Evolutionary conservation across 2,329 filamentous ascomycete genomes (phyloP), one percentile per base, ranked within the genome.

Genomic region (Aplosporella prunicola): DNA sequence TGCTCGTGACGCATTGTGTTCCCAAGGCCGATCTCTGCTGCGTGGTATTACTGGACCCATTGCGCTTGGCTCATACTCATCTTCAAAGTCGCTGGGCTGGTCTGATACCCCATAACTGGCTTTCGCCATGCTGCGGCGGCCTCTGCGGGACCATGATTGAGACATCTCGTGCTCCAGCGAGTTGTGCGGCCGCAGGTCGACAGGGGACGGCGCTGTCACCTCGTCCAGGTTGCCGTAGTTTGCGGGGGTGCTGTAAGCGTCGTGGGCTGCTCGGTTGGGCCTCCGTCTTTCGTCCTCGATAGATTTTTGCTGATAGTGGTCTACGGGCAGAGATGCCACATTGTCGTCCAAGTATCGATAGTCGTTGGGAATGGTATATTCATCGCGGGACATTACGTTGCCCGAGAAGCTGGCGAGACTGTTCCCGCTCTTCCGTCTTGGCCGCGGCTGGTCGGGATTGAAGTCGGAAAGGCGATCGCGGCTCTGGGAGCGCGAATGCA

Each of bases 131-230:
- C 18, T 22, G 29, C 15, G 10, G 28, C 14, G 15, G 32, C 25
- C 8, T n/a, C 16, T 20, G 28, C 37, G 13, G 28, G 18, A 10
- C 34, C 25, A 13, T 7, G 32, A 11, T 9, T 46, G 50, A 10
- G 47, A 49, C 18, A 57, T 48, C 7, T 49, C 41, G 17, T 63
- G 53, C 42, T 71, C 66, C 20, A 66, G 55, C 15, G 55, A 64
- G 35, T 52, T 56, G 50, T 61, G 57, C 15, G 43, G 53, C 46
- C 40, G 39, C 14, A 39, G 9, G n/a, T n/a, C 29, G 6, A 42
- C 40, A 14, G 42, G 42, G 5, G 40, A 24, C n/a, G 42, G 40
- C 5, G 29, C 42, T 13, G 35, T 32, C 11, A 28, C 22, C 20
- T 45, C 43, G 20, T 45, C 27, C 8, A 41, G 29, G 13, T 41